Evolutionary conservation across 495 filamentous ascomycete species (phyloP).

Genomic region (Lophiostoma macrostomum): DNA sequence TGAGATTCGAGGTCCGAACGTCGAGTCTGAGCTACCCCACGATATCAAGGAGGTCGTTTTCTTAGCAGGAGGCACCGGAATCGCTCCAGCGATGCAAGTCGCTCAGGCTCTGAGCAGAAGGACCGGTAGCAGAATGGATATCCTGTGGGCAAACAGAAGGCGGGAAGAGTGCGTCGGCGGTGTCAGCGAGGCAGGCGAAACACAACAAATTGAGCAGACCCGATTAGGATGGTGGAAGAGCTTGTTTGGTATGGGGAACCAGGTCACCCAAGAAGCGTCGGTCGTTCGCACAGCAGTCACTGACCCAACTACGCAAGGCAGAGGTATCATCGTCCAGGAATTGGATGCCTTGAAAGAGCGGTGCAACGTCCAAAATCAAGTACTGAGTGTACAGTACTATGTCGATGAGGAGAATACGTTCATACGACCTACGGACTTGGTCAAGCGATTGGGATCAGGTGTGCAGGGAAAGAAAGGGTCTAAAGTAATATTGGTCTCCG

Average conservation of each 20-base stretch:
- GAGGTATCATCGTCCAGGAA: constrained; percentile 54
- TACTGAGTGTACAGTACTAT: constrained; percentile 65
- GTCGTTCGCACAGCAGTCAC: not conserved
- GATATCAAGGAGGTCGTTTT: constrained; percentile 65
- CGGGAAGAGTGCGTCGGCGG: constrained; percentile 58
- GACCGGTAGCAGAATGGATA: constrained; percentile 47
- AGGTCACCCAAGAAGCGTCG: not conserved
- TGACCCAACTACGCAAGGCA: not conserved
- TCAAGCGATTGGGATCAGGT: constrained; percentile 19
- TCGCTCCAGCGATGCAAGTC: constrained; percentile 84
- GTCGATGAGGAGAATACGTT: constrained; percentile 72
- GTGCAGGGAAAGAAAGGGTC: constrained; percentile 16
- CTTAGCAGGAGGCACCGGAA: constrained; percentile 89
- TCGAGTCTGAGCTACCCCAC: constrained; percentile 62
- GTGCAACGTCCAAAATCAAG: constrained; percentile 46
- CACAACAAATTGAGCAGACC: not conserved
- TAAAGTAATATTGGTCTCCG: constrained; percentile 74
- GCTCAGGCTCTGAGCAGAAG: constrained; percentile 56
- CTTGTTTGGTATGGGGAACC: constrained; percentile 34
- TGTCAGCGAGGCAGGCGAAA: constrained; percentile 33
- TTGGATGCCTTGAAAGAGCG: constrained; percentile 56
- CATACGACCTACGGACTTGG: constrained; percentile 54
- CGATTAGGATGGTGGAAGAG: constrained; percentile 19
- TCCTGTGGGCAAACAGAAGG: constrained; percentile 66
- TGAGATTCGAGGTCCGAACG: constrained; percentile 72